Evolutionary conservation across 1,284 basidiomycete species (phyloP), one percentile per base, ranked within the genome.

Genomic region (Lignosus rhinocerotis): DNA sequence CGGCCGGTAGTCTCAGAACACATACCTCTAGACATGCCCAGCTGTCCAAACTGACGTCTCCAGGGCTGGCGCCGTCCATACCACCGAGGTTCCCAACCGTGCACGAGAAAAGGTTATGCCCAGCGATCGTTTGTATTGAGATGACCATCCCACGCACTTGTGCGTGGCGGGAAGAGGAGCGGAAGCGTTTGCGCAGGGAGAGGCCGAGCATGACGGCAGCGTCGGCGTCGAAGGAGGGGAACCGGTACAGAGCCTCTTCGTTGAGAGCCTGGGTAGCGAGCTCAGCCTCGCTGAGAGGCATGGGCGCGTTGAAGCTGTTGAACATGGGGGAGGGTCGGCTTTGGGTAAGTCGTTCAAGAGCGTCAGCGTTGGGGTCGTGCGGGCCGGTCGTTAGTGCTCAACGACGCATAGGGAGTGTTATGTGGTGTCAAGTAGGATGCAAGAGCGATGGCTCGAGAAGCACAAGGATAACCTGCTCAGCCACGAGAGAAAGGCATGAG

Each of bases 141-240:
- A 92, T 83, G 46, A 90, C 85, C 58, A 91, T 80, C 25, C 90
- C 91, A 69, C 90, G 89, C 32, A 90, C 90, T 68, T 87, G 88
- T 16, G 78, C 75, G 69, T 90, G 87, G 30, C 90, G 80, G 39
- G 82, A 80, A 17, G 85, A 85, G n/a, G 81, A 81, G 53, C 90
- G 83, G 67, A 92, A 93, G 25, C 90, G 81, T 72, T 92, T 92
- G 62, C 90, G 82, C 50, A 93, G 74, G 11, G 89, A 91, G 56
- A 92, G 81, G 7, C 90, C 90, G 32, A 93, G 78, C 17, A 89
- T 91, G 51, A 93, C 83, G 17, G 90, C 91, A 66, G 92, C 90
- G 47, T 84, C 80, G 9, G 89, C 84, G 38, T 83, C 82, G 73
- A 92, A 93, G 11, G 86, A 81, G 1, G 82, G 76, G 66, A 92